These are phyloP conservation scores for Pyrenophora graminea DNA, from an alignment of 2,329 filamentous ascomycete species.

Conservation along the genomic window DNA sequence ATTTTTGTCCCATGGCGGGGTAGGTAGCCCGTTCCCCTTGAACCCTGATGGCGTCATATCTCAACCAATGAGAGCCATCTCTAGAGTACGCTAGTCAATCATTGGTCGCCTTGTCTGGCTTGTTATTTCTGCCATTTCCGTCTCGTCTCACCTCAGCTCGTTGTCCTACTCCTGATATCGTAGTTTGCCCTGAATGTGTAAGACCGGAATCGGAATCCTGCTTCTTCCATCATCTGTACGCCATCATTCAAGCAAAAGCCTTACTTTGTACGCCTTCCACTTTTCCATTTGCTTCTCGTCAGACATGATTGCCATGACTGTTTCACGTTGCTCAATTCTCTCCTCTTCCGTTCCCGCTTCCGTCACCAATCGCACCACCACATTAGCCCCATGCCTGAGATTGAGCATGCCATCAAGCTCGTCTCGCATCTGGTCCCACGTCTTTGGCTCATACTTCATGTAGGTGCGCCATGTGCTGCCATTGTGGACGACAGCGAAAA, in stretches of 20 bases:
- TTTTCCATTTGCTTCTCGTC: slow-evolving; percentile 9
- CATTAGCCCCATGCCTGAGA: slow-evolving; percentile 17
- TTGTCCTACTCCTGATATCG: not conserved
- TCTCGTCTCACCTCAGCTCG: too few relatives aligned
- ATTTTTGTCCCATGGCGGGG: slow-evolving; percentile 27
- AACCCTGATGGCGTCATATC: slow-evolving; percentile 29
- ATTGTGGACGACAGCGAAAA: slow-evolving; percentile 23
- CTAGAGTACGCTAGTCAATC: not conserved
- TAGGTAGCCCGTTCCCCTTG: slow-evolving; percentile 16
- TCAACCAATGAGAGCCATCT: slow-evolving; percentile 14
- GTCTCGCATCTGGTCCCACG: slow-evolving; percentile 20
- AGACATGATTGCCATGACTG: slow-evolving; percentile 12
- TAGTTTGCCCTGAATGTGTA: not conserved
- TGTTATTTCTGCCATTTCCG: not conserved
- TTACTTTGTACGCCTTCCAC: slow-evolving; percentile 13
- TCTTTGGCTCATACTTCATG: slow-evolving; percentile 23
- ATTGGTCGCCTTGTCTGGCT: too few relatives aligned
- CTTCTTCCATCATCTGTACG: not conserved
- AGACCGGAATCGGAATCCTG: not conserved
- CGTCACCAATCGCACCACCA: slow-evolving; percentile 20
- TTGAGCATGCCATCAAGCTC: slow-evolving; percentile 20
- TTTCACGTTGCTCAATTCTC: slow-evolving; percentile 14
- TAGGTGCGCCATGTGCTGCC: slow-evolving; percentile 26
- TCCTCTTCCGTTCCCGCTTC: slow-evolving; percentile 16
- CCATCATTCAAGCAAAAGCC: slow-evolving; percentile 19